These are phyloP conservation scores for Nitzschia sp. DNA, from an alignment of 108 stramenopile genomes.

Conservation along the genomic window DNA sequence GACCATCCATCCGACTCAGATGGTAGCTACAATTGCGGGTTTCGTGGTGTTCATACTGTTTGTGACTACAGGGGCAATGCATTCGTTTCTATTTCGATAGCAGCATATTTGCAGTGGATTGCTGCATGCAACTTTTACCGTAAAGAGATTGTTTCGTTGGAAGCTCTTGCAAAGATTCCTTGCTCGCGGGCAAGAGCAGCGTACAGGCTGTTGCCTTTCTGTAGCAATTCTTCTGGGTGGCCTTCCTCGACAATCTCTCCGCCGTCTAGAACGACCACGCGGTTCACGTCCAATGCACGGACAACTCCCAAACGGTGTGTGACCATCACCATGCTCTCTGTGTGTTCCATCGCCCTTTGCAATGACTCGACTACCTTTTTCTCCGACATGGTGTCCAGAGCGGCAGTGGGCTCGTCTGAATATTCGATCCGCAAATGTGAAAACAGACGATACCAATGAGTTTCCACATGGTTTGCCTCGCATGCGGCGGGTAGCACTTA, in stretches of 20 bases:
- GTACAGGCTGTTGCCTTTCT: conserved; percentile 62
- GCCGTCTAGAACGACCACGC: conserved; percentile 87
- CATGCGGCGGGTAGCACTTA: no score
- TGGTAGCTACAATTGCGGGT: no score
- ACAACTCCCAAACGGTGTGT: conserved; percentile 88
- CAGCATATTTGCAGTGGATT: no score
- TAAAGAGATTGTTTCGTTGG: not conserved
- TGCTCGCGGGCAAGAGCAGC: conserved; percentile 80
- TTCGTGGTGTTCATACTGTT: no score
- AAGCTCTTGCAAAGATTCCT: conserved; percentile 55
- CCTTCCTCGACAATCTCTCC: conserved; percentile 91
- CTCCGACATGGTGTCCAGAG: conserved; percentile 84
- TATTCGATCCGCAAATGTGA: no score
- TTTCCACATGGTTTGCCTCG: no score
- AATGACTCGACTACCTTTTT: conserved; percentile 74
- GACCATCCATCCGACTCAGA: no score
- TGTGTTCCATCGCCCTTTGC: conserved; percentile 53
- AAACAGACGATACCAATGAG: no score
- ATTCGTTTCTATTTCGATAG: no score
- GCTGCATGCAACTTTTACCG: not conserved
- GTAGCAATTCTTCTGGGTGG: conserved; percentile 88
- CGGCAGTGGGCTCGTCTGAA: conserved; percentile 56
- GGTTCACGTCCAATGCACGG: conserved; percentile 83
- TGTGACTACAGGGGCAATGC: no score
- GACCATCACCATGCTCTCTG: conserved; percentile 88